Conservation (phyloP, 768 basidiomycete genomes). For the Lanmaoa rubissima region DNA sequence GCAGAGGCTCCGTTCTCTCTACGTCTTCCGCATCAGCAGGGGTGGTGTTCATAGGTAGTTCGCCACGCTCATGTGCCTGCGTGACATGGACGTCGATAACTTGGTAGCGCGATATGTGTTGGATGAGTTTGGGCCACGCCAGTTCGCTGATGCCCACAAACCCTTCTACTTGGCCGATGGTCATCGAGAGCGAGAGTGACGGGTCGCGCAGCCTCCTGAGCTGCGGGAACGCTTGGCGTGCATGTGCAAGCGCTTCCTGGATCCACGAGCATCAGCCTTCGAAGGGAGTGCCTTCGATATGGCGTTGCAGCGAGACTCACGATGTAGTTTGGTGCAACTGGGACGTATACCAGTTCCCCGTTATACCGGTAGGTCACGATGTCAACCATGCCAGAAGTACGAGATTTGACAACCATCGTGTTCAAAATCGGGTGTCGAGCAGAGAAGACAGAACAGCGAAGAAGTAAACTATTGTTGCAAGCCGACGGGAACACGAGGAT, state of each 20-base stretch:
- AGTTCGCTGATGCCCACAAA: constrained; percentile 49
- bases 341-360: constrained; percentile 48
- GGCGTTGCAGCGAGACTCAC: constrained; percentile 31
- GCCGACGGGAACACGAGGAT: too few relatives aligned
- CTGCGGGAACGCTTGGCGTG: constrained; percentile 47
- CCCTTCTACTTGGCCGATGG: constrained; percentile 31
- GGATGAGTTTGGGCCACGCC: constrained; percentile 46
- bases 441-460: too few relatives aligned
- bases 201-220: constrained; percentile 38
- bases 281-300: too few relatives aligned
- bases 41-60: too few relatives aligned
- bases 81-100: constrained; percentile 44
- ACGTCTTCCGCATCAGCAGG: constrained; percentile 7
- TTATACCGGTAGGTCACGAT: constrained; percentile 50
- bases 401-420: too few relatives aligned
- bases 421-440: too few relatives aligned
- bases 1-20: constrained; percentile 3
- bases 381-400: constrained; percentile 21
- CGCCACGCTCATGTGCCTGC: not conserved
- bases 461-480: too few relatives aligned
- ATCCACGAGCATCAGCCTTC: not conserved
- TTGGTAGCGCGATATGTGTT: constrained; percentile 44
- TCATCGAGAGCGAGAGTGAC: constrained; percentile 45
- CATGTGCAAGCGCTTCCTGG: constrained; percentile 51
- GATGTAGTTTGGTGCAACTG: constrained; percentile 40